phyloP scores from a whole-genome alignment of 768 basidiomycete genomes.

The Mycena vitilis region DNA sequence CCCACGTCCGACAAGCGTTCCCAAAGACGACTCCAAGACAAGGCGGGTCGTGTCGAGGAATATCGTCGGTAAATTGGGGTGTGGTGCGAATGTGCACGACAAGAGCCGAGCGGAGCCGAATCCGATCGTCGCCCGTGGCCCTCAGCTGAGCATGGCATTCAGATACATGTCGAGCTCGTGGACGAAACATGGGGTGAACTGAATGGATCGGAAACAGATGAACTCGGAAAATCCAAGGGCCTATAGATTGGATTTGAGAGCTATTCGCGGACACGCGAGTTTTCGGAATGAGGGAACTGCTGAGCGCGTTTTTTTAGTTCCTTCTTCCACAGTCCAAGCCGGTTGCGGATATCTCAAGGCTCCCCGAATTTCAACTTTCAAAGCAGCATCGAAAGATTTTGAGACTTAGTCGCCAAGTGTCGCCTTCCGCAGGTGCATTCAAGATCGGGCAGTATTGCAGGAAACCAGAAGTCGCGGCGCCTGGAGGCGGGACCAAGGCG shows the following conservation, averaged over 20 bases:
- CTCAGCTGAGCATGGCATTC: constrained; percentile 17
- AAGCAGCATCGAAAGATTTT: too few relatives aligned
- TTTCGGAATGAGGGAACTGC: too few relatives aligned
- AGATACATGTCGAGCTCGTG: background rate
- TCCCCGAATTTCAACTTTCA: too few relatives aligned
- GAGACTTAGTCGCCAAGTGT: too few relatives aligned
- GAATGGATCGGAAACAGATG: background rate
- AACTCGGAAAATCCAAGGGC: constrained; percentile 1
- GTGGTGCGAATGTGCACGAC: background rate
- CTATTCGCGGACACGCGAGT: background rate
- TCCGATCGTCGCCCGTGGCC: background rate
- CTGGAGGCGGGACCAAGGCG: too few relatives aligned
- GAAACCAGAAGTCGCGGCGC: too few relatives aligned
- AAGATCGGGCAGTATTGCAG: too few relatives aligned
- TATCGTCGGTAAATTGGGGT: constrained; percentile 28
- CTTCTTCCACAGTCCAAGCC: too few relatives aligned
- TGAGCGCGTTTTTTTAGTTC: too few relatives aligned
- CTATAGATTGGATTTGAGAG: background rate
- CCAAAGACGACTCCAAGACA: background rate
- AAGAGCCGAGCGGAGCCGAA: background rate
- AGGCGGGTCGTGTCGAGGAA: constrained; percentile 8
- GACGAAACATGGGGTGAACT: constrained; percentile 2
- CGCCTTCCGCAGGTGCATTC: too few relatives aligned
- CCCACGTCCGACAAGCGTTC: background rate
- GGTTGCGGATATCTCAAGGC: too few relatives aligned